Percentiles rank a stretch among this genome's conserved stretches.
phyloP scores from a whole-genome alignment of 768 basidiomycete genomes.

The Albatrellus ellisii region DNA sequence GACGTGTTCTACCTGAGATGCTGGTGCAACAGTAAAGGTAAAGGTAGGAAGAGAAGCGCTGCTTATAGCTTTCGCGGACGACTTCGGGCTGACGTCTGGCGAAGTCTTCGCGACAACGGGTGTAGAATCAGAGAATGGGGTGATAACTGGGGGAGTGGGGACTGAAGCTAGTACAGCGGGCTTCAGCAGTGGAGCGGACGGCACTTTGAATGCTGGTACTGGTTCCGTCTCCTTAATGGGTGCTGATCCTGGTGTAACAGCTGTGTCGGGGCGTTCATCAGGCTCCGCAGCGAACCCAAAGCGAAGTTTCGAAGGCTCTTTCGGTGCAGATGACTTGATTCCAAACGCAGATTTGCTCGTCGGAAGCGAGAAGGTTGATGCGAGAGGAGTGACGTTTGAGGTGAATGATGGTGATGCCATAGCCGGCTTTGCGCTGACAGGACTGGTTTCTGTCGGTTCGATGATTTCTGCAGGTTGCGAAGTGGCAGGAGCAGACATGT shows the following conservation, averaged over 20 bases:
- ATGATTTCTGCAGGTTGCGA: slow-evolving; percentile 26
- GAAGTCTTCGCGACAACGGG: neutral
- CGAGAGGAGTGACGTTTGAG: slow-evolving; percentile 14
- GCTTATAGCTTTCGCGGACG: slow-evolving; percentile 17
- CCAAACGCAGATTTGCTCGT: slow-evolving; percentile 6
- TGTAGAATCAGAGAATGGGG: neutral
- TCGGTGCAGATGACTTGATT: slow-evolving; percentile 43
- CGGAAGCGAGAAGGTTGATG: slow-evolving; percentile 15
- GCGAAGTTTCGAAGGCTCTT: slow-evolving; percentile 69
- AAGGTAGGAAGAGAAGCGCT: slow-evolving; percentile 33
- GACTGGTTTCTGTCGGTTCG: slow-evolving; percentile 21
- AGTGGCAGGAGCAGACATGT: slow-evolving; percentile 16
- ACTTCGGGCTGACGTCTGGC: slow-evolving; percentile 24
- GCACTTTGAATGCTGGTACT: neutral
- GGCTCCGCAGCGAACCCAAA: slow-evolving; percentile 52
- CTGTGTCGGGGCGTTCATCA: slow-evolving; percentile 5
- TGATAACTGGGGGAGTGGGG: neutral
- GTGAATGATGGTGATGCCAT: slow-evolving; percentile 6
- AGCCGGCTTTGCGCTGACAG: slow-evolving; percentile 16
- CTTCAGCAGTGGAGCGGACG: neutral
- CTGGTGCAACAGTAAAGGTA: slow-evolving; percentile 21
- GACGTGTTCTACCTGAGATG: neutral
- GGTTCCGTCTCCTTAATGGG: neutral
- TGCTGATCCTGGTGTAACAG: slow-evolving; percentile 3
- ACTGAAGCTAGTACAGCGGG: neutral